Base-by-base conservation (phyloP, 2,329 filamentous ascomycete species). In the Cladobotryum protrusum region DNA sequence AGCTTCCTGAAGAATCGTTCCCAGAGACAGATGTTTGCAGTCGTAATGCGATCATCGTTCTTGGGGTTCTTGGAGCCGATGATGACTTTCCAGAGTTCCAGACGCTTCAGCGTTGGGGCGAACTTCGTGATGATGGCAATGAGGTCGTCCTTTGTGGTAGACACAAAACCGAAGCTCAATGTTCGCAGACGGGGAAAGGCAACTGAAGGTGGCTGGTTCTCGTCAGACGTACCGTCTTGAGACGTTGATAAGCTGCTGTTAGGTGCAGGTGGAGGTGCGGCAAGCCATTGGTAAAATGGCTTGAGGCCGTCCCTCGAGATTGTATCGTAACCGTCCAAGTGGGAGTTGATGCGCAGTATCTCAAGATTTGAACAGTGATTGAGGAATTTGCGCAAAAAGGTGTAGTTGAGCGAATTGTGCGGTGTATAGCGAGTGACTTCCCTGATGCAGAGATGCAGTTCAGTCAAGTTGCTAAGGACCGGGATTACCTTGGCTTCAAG, bases 321-420 rank as follows among this genome's bases (percentile, higher is more conserved):
- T 4, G 2, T 48, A 4, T 49, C 15, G 4, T 48, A 15, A 0
- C 50, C 18, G 7, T 32, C 45, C 14, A 54, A 44, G 1, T 50
- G 45, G 15, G 56, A 56, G 56, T 82, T 83, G 40, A 83, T 58
- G 3, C 80, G 72, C 5, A 84, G 65, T 56, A 79, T 73, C 29
- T 69, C 68, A 5, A 84, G 52, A 15, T 75, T 74, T 43, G 53
- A 56, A 33, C 57, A 49, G 14, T 56, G 47, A n/a, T 47, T 43
- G 3, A 66, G 55, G 41, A 66, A 65, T 2, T 45, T 46, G 39
- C 59, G 54, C 5, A 66, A 47, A 44, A 54, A 47, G n/a, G 32
- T 34, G 9, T 12, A 14, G 13, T 19, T 6, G 5, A 15, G 12
- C 4, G 24, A 1, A 15, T 41, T 19, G 29, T 24, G 41, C 19